Percentiles rank a stretch among this genome's conserved stretches.
Conservation (phyloP, 257 asterid genomes). For the Scutellaria minor region DNA sequence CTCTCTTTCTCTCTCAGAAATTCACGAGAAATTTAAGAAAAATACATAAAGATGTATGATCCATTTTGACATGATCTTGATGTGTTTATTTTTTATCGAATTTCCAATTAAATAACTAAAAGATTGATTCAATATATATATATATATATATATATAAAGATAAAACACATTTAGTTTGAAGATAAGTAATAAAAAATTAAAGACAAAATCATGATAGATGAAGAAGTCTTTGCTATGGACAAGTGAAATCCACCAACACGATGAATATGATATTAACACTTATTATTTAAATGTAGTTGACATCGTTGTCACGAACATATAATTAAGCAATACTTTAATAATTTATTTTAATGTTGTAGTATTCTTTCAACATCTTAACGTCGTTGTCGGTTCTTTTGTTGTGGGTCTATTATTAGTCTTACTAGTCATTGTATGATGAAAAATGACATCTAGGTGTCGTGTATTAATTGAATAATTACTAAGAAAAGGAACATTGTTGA, state of each 20-base stretch:
- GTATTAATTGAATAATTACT: slow-evolving; percentile 32
- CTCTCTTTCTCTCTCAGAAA: no score
- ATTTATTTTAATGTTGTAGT: slow-evolving; percentile 32
- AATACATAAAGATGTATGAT: no score
- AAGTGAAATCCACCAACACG: slow-evolving; percentile 47
- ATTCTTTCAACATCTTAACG: slow-evolving; percentile 39
- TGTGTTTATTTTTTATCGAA: no score
- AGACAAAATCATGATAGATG: slow-evolving; percentile 35
- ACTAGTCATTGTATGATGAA: slow-evolving; percentile 26
- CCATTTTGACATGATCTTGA: no score
- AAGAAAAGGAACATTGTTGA: slow-evolving; percentile 20
- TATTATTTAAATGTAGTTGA: slow-evolving; percentile 28
- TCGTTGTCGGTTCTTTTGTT: slow-evolving; percentile 43
- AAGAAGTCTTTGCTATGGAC: slow-evolving; percentile 28
- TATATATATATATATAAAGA: no score
- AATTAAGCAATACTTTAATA: slow-evolving; percentile 29
- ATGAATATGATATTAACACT: slow-evolving; percentile 26
- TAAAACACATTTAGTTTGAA: no score
- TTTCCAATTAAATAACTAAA: no score
- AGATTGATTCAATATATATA: no score
- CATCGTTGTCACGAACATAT: slow-evolving; percentile 37
- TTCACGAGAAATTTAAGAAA: no score
- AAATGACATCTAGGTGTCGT: slow-evolving; percentile 28
- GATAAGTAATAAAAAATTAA: not conserved
- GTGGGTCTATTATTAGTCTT: slow-evolving; percentile 29